A percentile compares a stretch with the other conserved stretches of the same genome.
phyloP scores from a whole-genome alignment of 768 basidiomycete species.

The Candolleomyces eurysporus region DNA sequence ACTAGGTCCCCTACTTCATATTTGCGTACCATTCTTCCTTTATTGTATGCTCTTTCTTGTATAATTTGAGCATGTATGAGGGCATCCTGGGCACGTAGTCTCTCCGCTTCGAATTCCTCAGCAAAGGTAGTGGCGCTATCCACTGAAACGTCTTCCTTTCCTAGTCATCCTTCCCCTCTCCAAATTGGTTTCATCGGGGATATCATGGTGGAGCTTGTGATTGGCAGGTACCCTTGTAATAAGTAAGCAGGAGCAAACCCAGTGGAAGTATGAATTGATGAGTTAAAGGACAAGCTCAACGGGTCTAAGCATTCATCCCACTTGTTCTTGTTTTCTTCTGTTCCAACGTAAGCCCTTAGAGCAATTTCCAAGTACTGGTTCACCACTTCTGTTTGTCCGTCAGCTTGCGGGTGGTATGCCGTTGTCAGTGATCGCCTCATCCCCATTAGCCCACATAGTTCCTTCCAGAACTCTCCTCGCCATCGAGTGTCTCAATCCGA shows the following conservation, averaged over 20 bases:
- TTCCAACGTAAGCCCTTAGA: slow-evolving; percentile 28
- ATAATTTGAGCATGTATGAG: slow-evolving; percentile 9
- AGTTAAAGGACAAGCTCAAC: slow-evolving; percentile 12
- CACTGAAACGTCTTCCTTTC: not conserved
- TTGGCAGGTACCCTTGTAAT: slow-evolving; percentile 24
- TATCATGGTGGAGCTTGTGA: slow-evolving; percentile 12
- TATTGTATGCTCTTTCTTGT: slow-evolving; percentile 18
- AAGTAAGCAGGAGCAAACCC: slow-evolving; percentile 27
- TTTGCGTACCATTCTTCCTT: slow-evolving; percentile 9
- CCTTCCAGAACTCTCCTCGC: slow-evolving; percentile 24
- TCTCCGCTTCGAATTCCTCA: slow-evolving; percentile 10
- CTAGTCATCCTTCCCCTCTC: no score
- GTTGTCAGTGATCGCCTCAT: slow-evolving; percentile 24
- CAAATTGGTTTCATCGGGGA: not conserved
- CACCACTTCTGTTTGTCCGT: slow-evolving; percentile 34
- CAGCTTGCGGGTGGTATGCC: slow-evolving; percentile 29
- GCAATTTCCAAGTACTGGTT: slow-evolving; percentile 29
- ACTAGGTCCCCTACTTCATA: slow-evolving; percentile 29
- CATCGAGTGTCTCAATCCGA: slow-evolving; percentile 26
- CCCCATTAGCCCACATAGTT: slow-evolving; percentile 22
- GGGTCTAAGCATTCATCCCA: slow-evolving; percentile 23
- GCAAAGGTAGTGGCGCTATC: not conserved
- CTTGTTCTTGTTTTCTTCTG: slow-evolving; percentile 12
- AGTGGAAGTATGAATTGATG: slow-evolving; percentile 24
- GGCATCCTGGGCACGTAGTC: slow-evolving; percentile 13